Evolutionary conservation across 352 stramenopile genomes (phyloP).

Genomic region (Phytophthora fragariaefolia): DNA sequence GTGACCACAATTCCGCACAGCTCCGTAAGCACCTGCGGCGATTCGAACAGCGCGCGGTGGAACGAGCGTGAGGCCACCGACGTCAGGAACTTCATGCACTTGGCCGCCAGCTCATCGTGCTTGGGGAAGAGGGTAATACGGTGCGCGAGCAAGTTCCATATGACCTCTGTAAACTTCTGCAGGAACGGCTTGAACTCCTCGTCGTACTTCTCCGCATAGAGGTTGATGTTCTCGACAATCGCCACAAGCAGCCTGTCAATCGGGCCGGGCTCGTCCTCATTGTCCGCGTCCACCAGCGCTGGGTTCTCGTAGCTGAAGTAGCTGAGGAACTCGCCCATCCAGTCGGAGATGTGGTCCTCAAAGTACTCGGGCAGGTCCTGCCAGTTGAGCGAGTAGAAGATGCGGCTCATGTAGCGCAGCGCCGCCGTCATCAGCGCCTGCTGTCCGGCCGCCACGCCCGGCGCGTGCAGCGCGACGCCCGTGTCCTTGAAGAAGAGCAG

Average conservation of each 20-base stretch:
- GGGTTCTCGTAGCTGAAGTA: slow-evolving; percentile 96
- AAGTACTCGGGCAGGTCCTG: slow-evolving; percentile 99
- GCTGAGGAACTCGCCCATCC: slow-evolving; percentile 96
- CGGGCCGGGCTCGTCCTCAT: slow-evolving; percentile 91
- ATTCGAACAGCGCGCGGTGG: slow-evolving; percentile 91
- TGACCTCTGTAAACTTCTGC: slow-evolving; percentile 92
- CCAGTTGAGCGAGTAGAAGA: slow-evolving; percentile 99
- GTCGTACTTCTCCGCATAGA: slow-evolving; percentile 99
- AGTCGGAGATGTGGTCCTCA: slow-evolving; percentile 97
- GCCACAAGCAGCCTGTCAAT: slow-evolving; percentile 95
- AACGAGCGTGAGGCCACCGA: slow-evolving; percentile 95
- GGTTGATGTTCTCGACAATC: slow-evolving; percentile 97
- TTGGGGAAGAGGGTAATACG: slow-evolving; percentile 86
- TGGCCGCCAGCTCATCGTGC: slow-evolving; percentile 96
- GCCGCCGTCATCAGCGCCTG: slow-evolving; percentile 77
- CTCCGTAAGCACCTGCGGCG: slow-evolving; percentile 79
- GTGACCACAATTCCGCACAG: slow-evolving; percentile 98
- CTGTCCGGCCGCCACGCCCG: slow-evolving; percentile 46
- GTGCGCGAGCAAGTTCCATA: slow-evolving; percentile 82
- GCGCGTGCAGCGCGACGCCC: slow-evolving; percentile 51
- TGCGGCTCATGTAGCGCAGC: slow-evolving; percentile 94
- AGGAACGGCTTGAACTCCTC: slow-evolving; percentile 98
- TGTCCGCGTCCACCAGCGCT: slow-evolving; percentile 89
- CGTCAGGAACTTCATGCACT: slow-evolving; percentile 97
- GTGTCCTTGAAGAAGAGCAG: slow-evolving; percentile 83